Percentiles rank a stretch among this genome's conserved stretches.
Conservation (phyloP, 2,329 filamentous ascomycete genomes). For the Phaeosphaeria sp. region DNA sequence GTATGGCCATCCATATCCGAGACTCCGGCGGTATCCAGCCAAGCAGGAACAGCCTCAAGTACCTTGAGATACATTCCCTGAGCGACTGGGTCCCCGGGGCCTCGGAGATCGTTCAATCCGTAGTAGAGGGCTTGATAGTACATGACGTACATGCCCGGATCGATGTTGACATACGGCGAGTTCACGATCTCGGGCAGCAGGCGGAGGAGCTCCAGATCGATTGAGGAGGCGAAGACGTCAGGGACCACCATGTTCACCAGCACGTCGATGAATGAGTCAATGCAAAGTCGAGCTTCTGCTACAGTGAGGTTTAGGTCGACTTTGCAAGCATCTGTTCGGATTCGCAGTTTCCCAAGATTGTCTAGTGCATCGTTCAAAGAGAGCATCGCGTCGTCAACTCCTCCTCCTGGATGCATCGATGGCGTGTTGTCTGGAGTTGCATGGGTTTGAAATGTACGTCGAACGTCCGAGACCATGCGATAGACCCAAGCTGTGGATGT, state of each 20-base stretch:
- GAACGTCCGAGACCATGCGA: conserved; percentile 33
- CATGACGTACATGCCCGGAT: conserved; percentile 30
- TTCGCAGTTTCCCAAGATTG: conserved; percentile 32
- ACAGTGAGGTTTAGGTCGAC: conserved; percentile 22
- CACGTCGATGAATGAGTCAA: conserved; percentile 28
- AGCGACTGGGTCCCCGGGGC: conserved; percentile 15
- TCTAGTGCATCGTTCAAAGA: conserved; percentile 34
- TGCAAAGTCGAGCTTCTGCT: conserved; percentile 23
- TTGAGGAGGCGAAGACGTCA: conserved; percentile 16
- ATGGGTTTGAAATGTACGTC: conserved; percentile 30
- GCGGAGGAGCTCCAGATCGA: conserved; percentile 26
- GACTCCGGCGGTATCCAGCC: conserved; percentile 24
- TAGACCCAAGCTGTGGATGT: conserved; percentile 34
- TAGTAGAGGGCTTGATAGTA: conserved; percentile 39
- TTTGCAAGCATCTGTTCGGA: conserved; percentile 20
- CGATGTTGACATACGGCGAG: conserved; percentile 35
- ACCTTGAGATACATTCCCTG: conserved; percentile 34
- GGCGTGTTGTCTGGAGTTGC: conserved; percentile 28
- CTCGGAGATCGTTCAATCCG: conserved; percentile 24
- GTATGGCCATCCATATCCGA: conserved; percentile 28
- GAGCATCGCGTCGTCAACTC: conserved; percentile 34
- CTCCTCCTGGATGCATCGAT: conserved; percentile 11
- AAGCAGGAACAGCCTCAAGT: conserved; percentile 34
- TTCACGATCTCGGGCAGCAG: conserved; percentile 30
- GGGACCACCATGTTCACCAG: conserved; percentile 25